Conservation (phyloP, 2,329 filamentous ascomycete species). For the Colletotrichum sp. region DNA sequence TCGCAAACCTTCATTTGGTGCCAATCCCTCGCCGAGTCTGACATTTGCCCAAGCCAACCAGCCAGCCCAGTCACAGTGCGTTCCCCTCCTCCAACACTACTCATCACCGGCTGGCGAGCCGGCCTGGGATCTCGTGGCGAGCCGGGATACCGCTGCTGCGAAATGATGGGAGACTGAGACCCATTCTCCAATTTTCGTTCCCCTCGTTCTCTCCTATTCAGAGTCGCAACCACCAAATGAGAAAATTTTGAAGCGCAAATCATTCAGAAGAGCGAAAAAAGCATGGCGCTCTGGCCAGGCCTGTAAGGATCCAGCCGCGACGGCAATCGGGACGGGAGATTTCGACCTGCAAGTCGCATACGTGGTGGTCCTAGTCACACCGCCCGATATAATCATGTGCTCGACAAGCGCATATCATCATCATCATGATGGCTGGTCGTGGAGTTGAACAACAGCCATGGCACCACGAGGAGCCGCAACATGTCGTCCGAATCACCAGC, state of each 20-base stretch:
- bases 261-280: not conserved
- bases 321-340: constrained; percentile 5
- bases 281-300: not conserved
- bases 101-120: not conserved
- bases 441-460: not conserved
- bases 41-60: not conserved
- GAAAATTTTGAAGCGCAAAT: not conserved
- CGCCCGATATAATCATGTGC: constrained; percentile 8
- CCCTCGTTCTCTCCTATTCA: not conserved
- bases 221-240: not conserved
- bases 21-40: not conserved
- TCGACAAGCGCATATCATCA: constrained; percentile 4
- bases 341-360: constrained; percentile 11
- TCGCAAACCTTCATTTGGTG: constrained; percentile 4
- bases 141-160: constrained; percentile 5
- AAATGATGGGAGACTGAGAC: constrained; percentile 10
- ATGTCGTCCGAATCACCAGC: not conserved
- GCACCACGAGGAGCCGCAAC: constrained; percentile 3
- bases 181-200: not conserved
- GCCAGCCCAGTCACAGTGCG: not conserved
- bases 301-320: not conserved
- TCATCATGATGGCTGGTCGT: not conserved
- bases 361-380: constrained; percentile 1
- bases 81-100: not conserved
- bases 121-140: not conserved